Evolutionary conservation across 768 basidiomycete species (phyloP).

Genomic region (Naganishia kalamii): DNA sequence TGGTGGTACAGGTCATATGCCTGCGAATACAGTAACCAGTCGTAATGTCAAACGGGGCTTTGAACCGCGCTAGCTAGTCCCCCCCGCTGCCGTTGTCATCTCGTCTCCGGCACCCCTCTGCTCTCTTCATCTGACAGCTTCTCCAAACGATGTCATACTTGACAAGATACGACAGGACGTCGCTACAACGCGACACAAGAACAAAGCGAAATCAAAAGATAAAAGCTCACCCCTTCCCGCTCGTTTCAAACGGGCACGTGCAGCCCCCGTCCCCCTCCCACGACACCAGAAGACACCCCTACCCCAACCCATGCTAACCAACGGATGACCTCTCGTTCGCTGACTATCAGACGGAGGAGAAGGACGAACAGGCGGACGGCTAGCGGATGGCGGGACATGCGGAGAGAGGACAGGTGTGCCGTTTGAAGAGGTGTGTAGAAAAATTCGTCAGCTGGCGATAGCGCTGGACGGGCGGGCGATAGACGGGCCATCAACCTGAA

Average conservation of each 20-base stretch:
- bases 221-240: neutral
- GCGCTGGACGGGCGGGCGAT: neutral
- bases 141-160: too few relatives aligned
- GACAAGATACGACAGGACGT: too few relatives aligned
- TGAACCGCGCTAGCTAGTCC: too few relatives aligned
- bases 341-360: neutral
- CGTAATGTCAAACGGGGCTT: too few relatives aligned
- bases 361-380: neutral
- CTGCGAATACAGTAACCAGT: too few relatives aligned
- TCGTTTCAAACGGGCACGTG: neutral
- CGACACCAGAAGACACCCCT: neutral
- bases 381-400: neutral
- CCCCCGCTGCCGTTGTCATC: too few relatives aligned
- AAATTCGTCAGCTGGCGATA: neutral
- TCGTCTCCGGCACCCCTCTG: too few relatives aligned
- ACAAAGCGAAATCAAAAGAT: slow-evolving; percentile 6
- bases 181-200: neutral
- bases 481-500: neutral
- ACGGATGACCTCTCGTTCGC: neutral
- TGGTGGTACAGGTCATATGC: too few relatives aligned
- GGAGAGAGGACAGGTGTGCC: neutral
- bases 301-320: neutral
- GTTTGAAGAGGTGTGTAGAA: neutral
- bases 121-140: too few relatives aligned
- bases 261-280: neutral